Base-by-base conservation (phyloP, 129 eudicot species). In the Smallanthus sonchifolius region DNA sequence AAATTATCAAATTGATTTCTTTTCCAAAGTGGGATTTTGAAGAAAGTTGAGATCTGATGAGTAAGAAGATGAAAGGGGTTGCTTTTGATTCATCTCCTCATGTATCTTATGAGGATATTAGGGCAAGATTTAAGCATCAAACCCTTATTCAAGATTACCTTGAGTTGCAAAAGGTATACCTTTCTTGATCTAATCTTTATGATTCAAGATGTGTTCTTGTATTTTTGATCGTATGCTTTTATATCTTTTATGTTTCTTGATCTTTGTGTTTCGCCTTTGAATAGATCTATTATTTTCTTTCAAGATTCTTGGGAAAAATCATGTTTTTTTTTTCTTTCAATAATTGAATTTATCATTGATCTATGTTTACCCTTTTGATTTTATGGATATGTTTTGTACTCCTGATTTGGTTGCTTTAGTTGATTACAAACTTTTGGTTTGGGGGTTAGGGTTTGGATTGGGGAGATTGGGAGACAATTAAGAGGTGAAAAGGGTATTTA, bases 61-160 rank as follows among this genome's bases (percentile, higher is more conserved):
- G 83, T 55, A 87, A 81, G 83, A 88, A 84, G 82, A 76, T 84
- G 84, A 91, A 87, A 78, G 83, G 86, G 81, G 85, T 78, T 67
- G 81, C 73, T 78, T 80, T 82, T 63, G 83, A 72, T 75, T 78
- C 88, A 36, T 75, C 84, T 17, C 15, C 83, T 51, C 36, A 52
- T 82, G 82, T 73, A 44, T 60, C 67, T 37, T 73, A 76, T 57
- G 94, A 70, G 64, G 90, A 84, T 74, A 75, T 70, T 17, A 86
- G 83, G 85, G 79, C 85, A 70, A 82, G 87, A 57, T 67, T 75
- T 24, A 91, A 79, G 87, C 86, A 86, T 82, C 95, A 88, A 69
- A 74, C 77, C 57, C 89, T 88, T 70, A 4, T 88, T 74, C 95
- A 91, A 69, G 95, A 91, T 61, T 91, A 82, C 48, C 81, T 75